Base-by-base conservation (phyloP, 2,329 filamentous ascomycete genomes). In the Fusarium sp. region DNA sequence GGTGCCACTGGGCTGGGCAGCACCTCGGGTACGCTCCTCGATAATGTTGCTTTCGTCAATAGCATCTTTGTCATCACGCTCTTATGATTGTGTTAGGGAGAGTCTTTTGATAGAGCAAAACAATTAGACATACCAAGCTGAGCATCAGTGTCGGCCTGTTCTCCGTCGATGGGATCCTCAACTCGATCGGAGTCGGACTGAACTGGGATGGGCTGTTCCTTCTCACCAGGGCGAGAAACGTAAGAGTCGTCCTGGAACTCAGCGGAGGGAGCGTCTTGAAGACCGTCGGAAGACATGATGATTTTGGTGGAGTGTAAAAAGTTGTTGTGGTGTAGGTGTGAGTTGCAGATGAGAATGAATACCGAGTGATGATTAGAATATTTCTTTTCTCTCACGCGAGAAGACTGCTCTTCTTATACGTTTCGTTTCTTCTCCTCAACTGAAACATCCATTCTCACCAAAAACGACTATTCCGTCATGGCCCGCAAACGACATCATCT, bases 41-140 rank as follows among this genome's bases (percentile, higher is more conserved):
- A 77, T 60, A 6, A 77, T 76, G 49, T 77, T 77, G 28, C 61
- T 70, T 54, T 66, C 42, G 35, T 75, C 70, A 9, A 70, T 72
- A 35, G 63, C 75, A 26, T 77, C 75, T 20, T 65, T 49, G 2
- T 77, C 75, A 20, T 74, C 70, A 1, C 68, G 71, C 26, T 72
- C 75, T 77, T 77, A 3, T 11, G 1, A n/a, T 0, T 11, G 4
- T 11, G 7, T 76, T 38, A 77, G 36, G 11, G 7, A 33, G 17
- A 3, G 2, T 35, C 5, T 9, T 2, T 4, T 3, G 3, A 13
- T 5, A 2, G 6, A 8, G 7, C 28, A 28, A 28, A 28, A 28
- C 7, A 28, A 10, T 3, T 49, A 3, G 0, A 26, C 48, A 26
- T 75, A 77, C 75, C 70, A 26, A 76, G 75, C 36, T 77, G 71